Evolutionary conservation across 164 flowering plant species (phyloP).

Genomic region (grape (Vitis vinifera)): DNA sequence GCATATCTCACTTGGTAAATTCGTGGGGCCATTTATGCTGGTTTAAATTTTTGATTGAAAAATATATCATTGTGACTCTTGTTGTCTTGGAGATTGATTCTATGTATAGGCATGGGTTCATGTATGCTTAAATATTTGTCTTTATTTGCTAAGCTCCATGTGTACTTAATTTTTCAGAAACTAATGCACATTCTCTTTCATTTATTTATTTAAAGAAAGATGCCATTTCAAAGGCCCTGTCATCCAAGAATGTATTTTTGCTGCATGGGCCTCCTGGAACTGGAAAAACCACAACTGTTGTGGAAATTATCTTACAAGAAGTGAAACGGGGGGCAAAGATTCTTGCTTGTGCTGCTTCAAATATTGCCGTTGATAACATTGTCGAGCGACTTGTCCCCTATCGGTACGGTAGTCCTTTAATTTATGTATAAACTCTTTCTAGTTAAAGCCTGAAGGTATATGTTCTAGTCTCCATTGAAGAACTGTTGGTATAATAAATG

Average conservation of each 20-base stretch:
- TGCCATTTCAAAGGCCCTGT: conserved; percentile 84
- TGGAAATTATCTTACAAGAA: conserved; percentile 97
- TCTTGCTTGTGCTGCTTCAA: conserved; percentile 99
- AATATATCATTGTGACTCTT: not conserved
- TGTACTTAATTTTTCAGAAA: not conserved
- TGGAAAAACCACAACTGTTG: conserved; percentile 96
- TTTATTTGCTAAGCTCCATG: not conserved
- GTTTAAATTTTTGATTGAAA: not conserved
- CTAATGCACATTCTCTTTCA: not conserved
- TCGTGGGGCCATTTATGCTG: too few relatives aligned
- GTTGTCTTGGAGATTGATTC: not conserved
- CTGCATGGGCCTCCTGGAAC: conserved; percentile 99
- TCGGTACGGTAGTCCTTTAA: conserved; percentile 45
- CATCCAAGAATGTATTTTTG: conserved; percentile 85
- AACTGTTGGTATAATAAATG: too few relatives aligned
- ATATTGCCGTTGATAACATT: conserved; percentile 98
- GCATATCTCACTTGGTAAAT: not conserved
- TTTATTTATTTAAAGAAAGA: conserved; percentile 54
- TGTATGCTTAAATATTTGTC: not conserved
- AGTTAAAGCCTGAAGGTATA: not conserved
- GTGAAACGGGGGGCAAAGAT: conserved; percentile 96
- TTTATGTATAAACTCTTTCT: not conserved
- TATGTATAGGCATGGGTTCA: not conserved
- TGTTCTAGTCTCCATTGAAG: too few relatives aligned
- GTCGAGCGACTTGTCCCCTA: conserved; percentile 92